These are phyloP conservation scores for Eutreptiella sp. DNA, from an alignment of 208 protist species.

Conservation along the genomic window DNA sequence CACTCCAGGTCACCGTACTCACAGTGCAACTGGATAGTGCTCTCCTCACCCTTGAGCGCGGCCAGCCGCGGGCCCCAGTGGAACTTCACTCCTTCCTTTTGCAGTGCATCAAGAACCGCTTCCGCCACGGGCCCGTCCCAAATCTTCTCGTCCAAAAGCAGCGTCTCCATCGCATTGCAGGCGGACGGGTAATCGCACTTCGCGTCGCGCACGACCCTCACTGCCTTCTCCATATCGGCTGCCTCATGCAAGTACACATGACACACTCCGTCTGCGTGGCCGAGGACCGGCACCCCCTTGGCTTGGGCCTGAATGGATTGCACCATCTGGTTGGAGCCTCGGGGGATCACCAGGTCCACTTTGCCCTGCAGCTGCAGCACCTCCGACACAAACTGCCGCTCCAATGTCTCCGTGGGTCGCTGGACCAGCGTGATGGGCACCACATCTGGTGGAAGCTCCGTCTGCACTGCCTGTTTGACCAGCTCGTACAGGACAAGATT, in stretches of 20 bases:
- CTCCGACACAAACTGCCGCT: too few species aligned
- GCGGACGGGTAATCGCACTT: slow-evolving; percentile 88
- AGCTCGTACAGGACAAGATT: slow-evolving; percentile 50
- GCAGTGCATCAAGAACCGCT: slow-evolving; percentile 41
- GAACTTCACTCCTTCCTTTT: slow-evolving; percentile 49
- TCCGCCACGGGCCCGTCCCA: slow-evolving; percentile 32
- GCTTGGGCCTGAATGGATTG: slow-evolving; percentile 62
- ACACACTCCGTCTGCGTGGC: slow-evolving; percentile 90
- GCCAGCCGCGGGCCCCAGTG: slow-evolving; percentile 43
- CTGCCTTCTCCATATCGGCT: slow-evolving; percentile 55
- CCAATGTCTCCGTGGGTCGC: slow-evolving; percentile 41
- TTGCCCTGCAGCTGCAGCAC: slow-evolving; percentile 54
- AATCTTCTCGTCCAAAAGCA: slow-evolving; percentile 65
- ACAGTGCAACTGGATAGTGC: slow-evolving; percentile 43
- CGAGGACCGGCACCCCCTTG: slow-evolving; percentile 79
- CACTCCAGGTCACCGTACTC: slow-evolving; percentile 58
- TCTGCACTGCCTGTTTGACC: slow-evolving; percentile 45
- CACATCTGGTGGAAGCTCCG: too few species aligned
- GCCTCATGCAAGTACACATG: slow-evolving; percentile 76
- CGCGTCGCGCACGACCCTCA: slow-evolving; percentile 59
- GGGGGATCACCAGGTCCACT: slow-evolving; percentile 85
- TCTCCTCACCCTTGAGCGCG: neutral
- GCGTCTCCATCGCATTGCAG: slow-evolving; percentile 85
- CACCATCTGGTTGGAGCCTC: slow-evolving; percentile 78
- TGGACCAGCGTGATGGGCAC: slow-evolving; percentile 55